phyloP scores from a whole-genome alignment of 2,329 filamentous ascomycete genomes.

The Fusarium agapanthi region DNA sequence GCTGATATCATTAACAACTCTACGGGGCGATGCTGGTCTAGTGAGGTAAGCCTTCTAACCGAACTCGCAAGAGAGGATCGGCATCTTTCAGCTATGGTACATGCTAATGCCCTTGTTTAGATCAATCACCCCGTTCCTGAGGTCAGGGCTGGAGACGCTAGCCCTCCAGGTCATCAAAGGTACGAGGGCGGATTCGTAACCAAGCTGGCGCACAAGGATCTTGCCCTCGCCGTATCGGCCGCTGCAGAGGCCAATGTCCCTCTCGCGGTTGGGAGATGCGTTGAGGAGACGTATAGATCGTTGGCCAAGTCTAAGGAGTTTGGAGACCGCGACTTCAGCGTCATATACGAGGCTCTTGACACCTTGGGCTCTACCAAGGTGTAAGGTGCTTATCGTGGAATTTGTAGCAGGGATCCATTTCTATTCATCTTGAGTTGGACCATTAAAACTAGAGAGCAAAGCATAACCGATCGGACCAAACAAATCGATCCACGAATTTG shows the following conservation, averaged over 20 bases:
- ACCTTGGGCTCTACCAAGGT: neutral
- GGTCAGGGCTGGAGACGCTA: neutral
- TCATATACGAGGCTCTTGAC: neutral
- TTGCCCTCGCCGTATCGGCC: neutral
- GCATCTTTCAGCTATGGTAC: accelerated
- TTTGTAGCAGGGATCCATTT: accelerated
- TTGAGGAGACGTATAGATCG: neutral
- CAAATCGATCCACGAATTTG: neutral
- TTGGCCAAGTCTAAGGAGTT: neutral
- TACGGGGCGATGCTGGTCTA: neutral
- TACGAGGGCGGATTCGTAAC: neutral
- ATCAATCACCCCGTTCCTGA: neutral
- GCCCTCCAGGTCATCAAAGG: neutral
- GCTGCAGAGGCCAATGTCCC: neutral
- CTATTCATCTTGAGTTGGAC: neutral
- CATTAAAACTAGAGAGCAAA: neutral
- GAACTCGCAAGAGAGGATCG: no score
- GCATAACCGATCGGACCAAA: neutral
- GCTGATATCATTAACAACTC: neutral
- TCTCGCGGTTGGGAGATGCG: neutral
- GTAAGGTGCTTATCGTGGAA: neutral
- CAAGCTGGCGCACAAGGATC: neutral
- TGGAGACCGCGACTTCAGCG: neutral
- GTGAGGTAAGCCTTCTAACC: neutral
- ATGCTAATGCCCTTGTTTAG: neutral